These are phyloP conservation scores for Botrytis medusae DNA, from an alignment of 2,329 filamentous ascomycete genomes.

Conservation along the genomic window DNA sequence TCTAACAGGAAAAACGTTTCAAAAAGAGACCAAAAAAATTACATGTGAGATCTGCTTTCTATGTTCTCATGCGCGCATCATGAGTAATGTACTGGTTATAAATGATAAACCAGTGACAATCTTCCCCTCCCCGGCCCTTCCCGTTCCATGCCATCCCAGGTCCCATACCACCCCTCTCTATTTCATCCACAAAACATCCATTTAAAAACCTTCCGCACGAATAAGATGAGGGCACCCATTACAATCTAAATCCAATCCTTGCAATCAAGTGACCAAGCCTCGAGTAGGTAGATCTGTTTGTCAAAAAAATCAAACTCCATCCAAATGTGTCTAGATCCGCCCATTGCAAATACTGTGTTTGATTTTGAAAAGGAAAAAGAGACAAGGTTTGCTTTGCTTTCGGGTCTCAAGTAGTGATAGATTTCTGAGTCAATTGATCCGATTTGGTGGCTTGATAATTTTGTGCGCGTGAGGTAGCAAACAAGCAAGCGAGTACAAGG, in stretches of 20 bases:
- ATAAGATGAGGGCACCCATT: neutral
- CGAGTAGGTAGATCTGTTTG: neutral
- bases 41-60: neutral
- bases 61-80: neutral
- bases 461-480: neutral
- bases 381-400: neutral
- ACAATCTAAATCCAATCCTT: neutral
- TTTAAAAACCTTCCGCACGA: too few relatives aligned
- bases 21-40: neutral
- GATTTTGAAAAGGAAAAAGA: neutral
- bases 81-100: neutral
- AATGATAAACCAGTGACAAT: neutral
- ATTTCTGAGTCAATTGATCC: neutral
- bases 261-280: neutral
- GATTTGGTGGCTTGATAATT: neutral
- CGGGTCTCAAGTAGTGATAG: neutral
- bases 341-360: neutral
- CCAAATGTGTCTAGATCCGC: neutral
- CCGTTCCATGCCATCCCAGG: neutral
- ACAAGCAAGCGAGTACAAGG: neutral
- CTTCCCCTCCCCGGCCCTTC: neutral
- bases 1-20: neutral
- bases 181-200: neutral
- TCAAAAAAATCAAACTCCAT: conserved; percentile 2
- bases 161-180: too few relatives aligned